Evolutionary conservation across 2,329 filamentous ascomycete species (phyloP), one percentile per base, ranked within the genome.

Genomic region (Rhexocercosporidium sp.): DNA sequence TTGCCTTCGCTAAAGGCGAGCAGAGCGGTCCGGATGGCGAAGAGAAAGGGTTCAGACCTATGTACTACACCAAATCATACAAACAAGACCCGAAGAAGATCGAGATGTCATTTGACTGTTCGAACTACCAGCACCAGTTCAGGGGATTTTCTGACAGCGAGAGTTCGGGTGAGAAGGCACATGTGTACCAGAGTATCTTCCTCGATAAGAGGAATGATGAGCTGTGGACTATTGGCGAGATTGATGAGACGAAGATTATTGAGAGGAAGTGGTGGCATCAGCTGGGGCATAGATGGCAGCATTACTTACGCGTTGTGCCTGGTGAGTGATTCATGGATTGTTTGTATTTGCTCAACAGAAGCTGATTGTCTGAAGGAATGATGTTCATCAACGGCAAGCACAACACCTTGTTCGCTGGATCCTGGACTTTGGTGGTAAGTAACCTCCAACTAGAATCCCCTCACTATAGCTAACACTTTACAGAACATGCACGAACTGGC

Each of bases 51-150:
- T 90, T 87, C 80, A 81, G 83, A 59, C 87, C 88, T 61, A 90
- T 90, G 88, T 90, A 90, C 79, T 85, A 85, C 74, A 90, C 87
- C 71, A 86, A 88, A 64, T 84, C 83, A 62, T 90, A 90, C 75
- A 77, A 81, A 0, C 67, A 83, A 16, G 84, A 89, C 71, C 81
- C 82, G 0, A 84, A 80, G 2, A 86, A 88, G 73, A 84, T 90
- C 8, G 88, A 90, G 75, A 90, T 90, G 88, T 90, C 86, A 65
- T 93, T 92, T 78, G 90, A 93, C 77, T 91, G 89, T 79, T 90
- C 88, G 44, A 91, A 92, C 76, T 92, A 93, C 78, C 90, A 93
- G 76, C 84, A 88, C 53, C 90, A 93, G 75, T 90, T 93, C 69
- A 87, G 87, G 1, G 69, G 63, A 47, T 68, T 69, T 18, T 62